Evolutionary conservation across 495 filamentous ascomycete genomes (phyloP).

Genomic region (Glutinoglossum americanum): DNA sequence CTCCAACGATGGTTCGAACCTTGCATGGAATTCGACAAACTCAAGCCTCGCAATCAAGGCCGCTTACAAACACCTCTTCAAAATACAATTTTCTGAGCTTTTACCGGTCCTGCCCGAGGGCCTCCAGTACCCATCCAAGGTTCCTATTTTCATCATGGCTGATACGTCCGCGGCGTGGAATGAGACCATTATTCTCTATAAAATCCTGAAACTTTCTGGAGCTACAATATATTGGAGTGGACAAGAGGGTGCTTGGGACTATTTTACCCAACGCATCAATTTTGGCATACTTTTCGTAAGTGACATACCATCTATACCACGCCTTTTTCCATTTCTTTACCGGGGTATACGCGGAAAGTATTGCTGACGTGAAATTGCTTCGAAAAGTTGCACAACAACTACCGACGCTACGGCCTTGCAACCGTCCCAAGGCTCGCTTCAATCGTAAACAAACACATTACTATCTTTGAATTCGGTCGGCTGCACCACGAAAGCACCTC

Average conservation of each 20-base stretch:
- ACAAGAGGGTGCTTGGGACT: constrained; percentile 3
- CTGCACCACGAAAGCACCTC: neutral
- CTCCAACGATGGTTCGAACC: neutral
- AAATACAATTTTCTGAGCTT: neutral
- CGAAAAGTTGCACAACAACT: neutral
- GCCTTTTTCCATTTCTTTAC: no score
- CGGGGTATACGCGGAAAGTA: no score
- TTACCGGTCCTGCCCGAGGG: neutral
- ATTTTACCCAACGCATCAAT: neutral
- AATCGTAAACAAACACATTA: neutral
- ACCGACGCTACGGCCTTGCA: neutral
- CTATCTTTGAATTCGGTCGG: constrained; percentile 3
- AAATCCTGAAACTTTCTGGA: neutral
- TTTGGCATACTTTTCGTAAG: constrained; percentile 3
- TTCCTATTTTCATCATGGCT: neutral
- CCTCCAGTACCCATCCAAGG: neutral
- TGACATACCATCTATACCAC: neutral
- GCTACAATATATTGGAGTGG: neutral
- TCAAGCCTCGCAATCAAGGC: neutral
- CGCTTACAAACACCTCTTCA: neutral
- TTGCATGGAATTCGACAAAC: neutral
- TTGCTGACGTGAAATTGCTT: neutral
- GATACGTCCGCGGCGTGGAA: neutral
- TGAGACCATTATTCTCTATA: neutral
- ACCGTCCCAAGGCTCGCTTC: neutral